Evolutionary conservation across 345 rosid species (phyloP), one percentile per base, ranked within the genome.

Genomic region (Eucalyptus guilfoylei): DNA sequence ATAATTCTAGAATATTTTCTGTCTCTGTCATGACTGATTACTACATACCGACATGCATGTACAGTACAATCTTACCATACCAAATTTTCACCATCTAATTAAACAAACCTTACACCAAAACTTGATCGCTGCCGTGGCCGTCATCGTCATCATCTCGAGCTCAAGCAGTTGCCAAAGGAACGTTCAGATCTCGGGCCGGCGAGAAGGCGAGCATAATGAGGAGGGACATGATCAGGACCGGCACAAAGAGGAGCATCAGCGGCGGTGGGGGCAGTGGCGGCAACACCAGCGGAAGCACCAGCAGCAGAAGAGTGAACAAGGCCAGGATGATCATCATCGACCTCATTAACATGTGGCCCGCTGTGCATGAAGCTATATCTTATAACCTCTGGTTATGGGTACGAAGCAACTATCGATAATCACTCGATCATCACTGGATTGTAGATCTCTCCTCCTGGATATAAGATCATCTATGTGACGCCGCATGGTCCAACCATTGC

Each of bases 231-330:
- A 92, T 92, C 81, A 92, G 58, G 49, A 92, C 92, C 34, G 93
- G 93, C 21, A 92, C 55, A 50, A 88, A 24, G n/a, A 92, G 90
- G 64, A 92, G 89, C 89, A 91, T 40, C 85, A 87, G 49, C 26
- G 93, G 93, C 21, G 93, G 93, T 6, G 93, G 93, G 5, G 93
- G 93, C 52, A 91, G 58, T 11, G 92, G 93, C 4, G 93, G 93
- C 88, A 92, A 47, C 80, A 92, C 49, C 30, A 91, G 90, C 45
- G 93, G 93, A 12, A 92, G 90, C 42, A 91, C 49, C 26, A 92
- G 85, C 26, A 92, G 89, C n/a, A 60, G 62, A 49, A 91, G 21
- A 7, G 91, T 55, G 15, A 92, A 72, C 37, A 92, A 12, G 72
- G 60, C 76, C 55, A 90, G 87, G 86, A 92, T 55, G 40, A 90